These are phyloP conservation scores for Immersiella caudata DNA, from an alignment of 495 filamentous ascomycete genomes.

Conservation along the genomic window DNA sequence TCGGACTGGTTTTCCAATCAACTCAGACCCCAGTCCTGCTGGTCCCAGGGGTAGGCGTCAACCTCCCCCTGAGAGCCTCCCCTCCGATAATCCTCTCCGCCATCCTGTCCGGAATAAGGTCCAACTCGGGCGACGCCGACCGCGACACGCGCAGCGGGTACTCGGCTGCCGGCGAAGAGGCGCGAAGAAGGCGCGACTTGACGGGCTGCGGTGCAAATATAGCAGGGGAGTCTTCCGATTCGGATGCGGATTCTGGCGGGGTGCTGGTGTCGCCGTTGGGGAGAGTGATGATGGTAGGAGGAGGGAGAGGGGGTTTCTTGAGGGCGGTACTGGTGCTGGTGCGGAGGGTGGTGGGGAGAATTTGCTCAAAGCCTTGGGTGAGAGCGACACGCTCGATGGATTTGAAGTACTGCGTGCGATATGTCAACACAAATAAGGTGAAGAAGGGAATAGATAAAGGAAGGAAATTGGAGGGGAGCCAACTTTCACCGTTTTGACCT, in stretches of 20 bases:
- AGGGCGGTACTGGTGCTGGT: neutral
- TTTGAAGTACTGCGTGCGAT: slow-evolving; percentile 62
- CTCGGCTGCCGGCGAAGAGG: neutral
- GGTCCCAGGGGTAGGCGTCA: neutral
- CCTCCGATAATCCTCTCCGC: neutral
- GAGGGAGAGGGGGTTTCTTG: neutral
- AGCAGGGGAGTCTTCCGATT: neutral
- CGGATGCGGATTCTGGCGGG: neutral
- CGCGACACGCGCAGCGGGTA: neutral
- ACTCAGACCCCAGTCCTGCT: neutral
- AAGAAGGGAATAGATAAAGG: neutral
- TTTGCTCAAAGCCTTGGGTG: slow-evolving; percentile 61
- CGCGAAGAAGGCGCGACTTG: neutral
- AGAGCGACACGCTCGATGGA: slow-evolving; percentile 63
- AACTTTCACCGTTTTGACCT: slow-evolving; percentile 85
- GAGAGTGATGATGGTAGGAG: neutral
- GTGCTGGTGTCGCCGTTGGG: neutral
- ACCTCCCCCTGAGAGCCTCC: neutral
- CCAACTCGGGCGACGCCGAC: neutral
- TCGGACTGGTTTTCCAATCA: too few species aligned
- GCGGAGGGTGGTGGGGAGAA: slow-evolving; percentile 47
- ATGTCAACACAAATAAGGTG: neutral
- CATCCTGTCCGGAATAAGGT: neutral
- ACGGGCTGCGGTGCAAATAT: neutral
- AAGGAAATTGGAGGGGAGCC: neutral